Evolutionary conservation across 768 basidiomycete species (phyloP).

Genomic region (Kwoniella shandongensis): DNA sequence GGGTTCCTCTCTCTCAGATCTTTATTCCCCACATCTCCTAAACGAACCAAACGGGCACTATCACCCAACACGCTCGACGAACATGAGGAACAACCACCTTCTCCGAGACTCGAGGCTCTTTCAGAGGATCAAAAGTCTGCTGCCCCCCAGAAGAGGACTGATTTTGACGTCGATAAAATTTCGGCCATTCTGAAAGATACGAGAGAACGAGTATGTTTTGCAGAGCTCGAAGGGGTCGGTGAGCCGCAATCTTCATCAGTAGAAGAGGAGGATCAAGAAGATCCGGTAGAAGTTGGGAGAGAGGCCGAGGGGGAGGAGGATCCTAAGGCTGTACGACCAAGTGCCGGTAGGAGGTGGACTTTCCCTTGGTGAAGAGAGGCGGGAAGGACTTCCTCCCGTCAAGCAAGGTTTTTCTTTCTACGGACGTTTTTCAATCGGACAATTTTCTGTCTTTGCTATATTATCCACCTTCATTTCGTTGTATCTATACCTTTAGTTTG

Average conservation of each 20-base stretch:
- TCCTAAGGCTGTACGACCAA: neutral
- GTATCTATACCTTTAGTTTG: no score
- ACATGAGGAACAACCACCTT: no score
- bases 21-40: conserved; percentile 7
- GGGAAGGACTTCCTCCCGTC: no score
- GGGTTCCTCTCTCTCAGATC: conserved; percentile 1
- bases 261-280: neutral
- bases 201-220: conserved; percentile 11
- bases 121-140: no score
- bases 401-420: no score
- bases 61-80: no score
- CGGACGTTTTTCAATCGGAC: neutral
- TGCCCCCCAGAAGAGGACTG: no score
- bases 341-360: conserved; percentile 7
- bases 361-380: neutral
- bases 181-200: neutral
- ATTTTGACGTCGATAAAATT: conserved; percentile 10
- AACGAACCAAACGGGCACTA: no score
- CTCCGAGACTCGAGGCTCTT: no score
- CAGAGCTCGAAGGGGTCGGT: conserved; percentile 15
- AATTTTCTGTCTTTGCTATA: neutral
- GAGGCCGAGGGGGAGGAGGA: no score
- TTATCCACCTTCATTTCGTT: no score
- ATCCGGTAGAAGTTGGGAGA: no score
- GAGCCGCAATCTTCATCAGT: neutral